phyloP scores from a whole-genome alignment of 441 rosid genomes.

The Populus hybrid region DNA sequence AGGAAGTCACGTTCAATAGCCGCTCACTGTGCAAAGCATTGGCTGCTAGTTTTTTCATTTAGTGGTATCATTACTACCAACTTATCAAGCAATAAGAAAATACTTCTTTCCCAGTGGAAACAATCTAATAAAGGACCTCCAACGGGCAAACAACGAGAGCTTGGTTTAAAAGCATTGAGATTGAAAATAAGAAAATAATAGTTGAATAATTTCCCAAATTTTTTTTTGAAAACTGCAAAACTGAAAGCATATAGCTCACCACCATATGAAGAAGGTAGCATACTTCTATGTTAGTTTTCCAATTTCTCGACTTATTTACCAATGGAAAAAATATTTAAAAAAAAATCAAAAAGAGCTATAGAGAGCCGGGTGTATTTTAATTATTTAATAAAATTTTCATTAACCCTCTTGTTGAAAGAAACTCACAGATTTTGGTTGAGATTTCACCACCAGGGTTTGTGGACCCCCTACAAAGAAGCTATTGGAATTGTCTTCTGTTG shows the following conservation, averaged over 20 bases:
- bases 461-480: constrained; percentile 90
- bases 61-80: too few species aligned
- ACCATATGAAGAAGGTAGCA: background rate
- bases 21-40: too few species aligned
- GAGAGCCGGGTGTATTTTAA: background rate
- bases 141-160: background rate
- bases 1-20: too few species aligned
- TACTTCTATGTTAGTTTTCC: background rate
- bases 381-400: constrained; percentile 41
- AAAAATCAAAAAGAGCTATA: background rate
- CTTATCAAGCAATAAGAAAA: too few species aligned
- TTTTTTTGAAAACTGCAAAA: background rate
- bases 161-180: background rate
- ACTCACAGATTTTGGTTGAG: constrained; percentile 53
- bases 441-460: constrained; percentile 56
- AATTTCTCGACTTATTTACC: background rate
- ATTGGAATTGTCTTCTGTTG: constrained; percentile 42
- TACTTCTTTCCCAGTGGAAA: too few species aligned
- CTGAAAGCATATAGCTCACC: background rate
- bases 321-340: background rate
- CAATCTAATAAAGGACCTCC: background rate
- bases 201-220: too few species aligned
- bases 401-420: constrained; percentile 49
- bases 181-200: too few species aligned
- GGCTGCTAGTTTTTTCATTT: too few species aligned